Evolutionary conservation across 139 green algal species (phyloP).

Genomic region (Picochlorum sp.): DNA sequence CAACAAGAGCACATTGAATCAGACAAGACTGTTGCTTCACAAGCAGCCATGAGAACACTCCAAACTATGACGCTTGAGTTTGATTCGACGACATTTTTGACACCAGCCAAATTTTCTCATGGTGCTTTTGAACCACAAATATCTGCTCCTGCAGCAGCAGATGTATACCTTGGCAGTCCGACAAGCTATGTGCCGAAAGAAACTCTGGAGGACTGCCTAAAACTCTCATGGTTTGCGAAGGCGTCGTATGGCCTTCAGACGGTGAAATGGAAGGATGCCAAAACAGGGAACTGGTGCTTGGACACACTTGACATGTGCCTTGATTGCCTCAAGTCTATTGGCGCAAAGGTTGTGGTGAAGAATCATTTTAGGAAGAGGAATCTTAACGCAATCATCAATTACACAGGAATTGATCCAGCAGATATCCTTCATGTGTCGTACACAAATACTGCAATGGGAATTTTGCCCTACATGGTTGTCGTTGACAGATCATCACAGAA

Average conservation of each 20-base stretch:
- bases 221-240: slow-evolving; percentile 20
- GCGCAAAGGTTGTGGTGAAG: slow-evolving; percentile 14
- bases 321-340: neutral
- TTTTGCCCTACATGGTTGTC: slow-evolving; percentile 53
- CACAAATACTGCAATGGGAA: slow-evolving; percentile 18
- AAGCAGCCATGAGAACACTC: no score
- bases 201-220: slow-evolving; percentile 4
- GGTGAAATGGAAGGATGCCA: slow-evolving; percentile 19
- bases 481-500: slow-evolving; percentile 35
- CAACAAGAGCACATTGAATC: no score
- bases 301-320: neutral
- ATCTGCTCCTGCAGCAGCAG: neutral
- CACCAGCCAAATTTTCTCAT: neutral
- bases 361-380: slow-evolving; percentile 27
- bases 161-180: neutral
- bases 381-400: slow-evolving; percentile 25
- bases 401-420: slow-evolving; percentile 16
- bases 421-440: slow-evolving; percentile 31
- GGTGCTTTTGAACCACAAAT: neutral
- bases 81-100: neutral
- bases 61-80: no score
- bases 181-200: neutral
- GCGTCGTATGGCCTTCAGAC: slow-evolving; percentile 27
- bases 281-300: neutral
- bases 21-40: no score